Evolutionary conservation across 768 basidiomycete genomes (phyloP).

Genomic region (Fomitopsis serialis): DNA sequence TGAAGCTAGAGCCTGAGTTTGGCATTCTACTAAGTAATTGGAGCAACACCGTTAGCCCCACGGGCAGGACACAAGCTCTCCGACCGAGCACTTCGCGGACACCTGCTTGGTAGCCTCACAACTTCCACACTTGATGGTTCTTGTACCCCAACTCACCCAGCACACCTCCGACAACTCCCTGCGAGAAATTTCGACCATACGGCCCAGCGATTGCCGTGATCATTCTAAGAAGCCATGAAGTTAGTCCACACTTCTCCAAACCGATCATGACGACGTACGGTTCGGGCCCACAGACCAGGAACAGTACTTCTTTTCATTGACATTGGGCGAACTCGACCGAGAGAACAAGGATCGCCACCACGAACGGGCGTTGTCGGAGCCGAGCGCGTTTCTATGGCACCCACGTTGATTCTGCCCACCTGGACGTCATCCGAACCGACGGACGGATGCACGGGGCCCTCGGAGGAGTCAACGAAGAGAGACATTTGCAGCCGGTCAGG

Average conservation of each 20-base stretch:
- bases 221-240: constrained; percentile 48
- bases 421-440: constrained; percentile 24
- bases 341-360: constrained; percentile 28
- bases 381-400: constrained; percentile 40
- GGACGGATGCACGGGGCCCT: constrained; percentile 14
- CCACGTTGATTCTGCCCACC: constrained; percentile 51
- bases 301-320: constrained; percentile 49
- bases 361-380: constrained; percentile 15
- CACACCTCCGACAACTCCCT: constrained; percentile 64
- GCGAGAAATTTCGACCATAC: constrained; percentile 69
- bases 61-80: too few species aligned
- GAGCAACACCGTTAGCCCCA: too few species aligned
- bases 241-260: constrained; percentile 4
- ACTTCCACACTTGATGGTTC: constrained; percentile 63
- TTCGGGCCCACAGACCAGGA: constrained; percentile 84
- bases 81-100: too few species aligned
- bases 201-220: constrained; percentile 70
- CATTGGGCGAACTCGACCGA: constrained; percentile 4
- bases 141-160: constrained; percentile 59
- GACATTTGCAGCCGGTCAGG: constrained; percentile 52
- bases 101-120: constrained; percentile 27
- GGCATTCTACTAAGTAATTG: too few species aligned
- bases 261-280: constrained; percentile 35
- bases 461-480: constrained; percentile 55
- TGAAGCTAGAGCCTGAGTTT: too few species aligned